A percentile compares a stretch with the other conserved stretches of the same genome.
These are phyloP conservation scores for Penicillium sclerotiorum DNA, from an alignment of 2,329 filamentous ascomycete genomes.

Conservation along the genomic window DNA sequence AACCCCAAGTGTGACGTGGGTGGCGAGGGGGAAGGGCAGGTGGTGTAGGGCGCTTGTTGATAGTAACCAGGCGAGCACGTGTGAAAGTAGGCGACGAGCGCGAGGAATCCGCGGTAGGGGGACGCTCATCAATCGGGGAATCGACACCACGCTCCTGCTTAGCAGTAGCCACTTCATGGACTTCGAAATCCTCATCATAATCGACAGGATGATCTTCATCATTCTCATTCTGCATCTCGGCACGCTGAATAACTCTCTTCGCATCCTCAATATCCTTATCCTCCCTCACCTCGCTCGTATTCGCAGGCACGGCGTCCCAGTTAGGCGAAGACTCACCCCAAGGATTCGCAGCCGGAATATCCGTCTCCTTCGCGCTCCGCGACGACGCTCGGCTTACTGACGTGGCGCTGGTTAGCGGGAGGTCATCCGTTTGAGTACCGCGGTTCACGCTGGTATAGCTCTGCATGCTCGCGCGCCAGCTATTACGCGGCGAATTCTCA, in stretches of 20 bases:
- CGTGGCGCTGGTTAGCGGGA: slow-evolving; percentile 29
- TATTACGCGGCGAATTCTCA: slow-evolving; percentile 64
- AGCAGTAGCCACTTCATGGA: slow-evolving; percentile 52
- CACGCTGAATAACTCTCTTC: slow-evolving; percentile 13
- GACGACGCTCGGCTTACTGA: slow-evolving; percentile 40
- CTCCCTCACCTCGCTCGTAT: slow-evolving; percentile 15
- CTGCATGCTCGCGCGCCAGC: slow-evolving; percentile 71
- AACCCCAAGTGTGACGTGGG: slow-evolving; percentile 48
- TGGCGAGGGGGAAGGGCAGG: slow-evolving; percentile 79
- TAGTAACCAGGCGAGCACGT: slow-evolving; percentile 79
- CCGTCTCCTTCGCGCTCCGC: slow-evolving; percentile 32
- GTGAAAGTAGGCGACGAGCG: slow-evolving; percentile 69
- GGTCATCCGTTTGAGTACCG: slow-evolving; percentile 69
- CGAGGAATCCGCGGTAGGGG: slow-evolving; percentile 58
- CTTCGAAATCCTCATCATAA: slow-evolving; percentile 35
- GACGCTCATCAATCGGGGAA: slow-evolving; percentile 40
- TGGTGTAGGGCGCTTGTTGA: slow-evolving; percentile 71
- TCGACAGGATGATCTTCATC: slow-evolving; percentile 16
- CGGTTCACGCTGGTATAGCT: slow-evolving; percentile 62
- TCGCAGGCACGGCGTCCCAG: slow-evolving; percentile 30
- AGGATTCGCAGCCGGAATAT: slow-evolving; percentile 15
- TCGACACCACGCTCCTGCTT: slow-evolving; percentile 45
- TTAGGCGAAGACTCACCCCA: slow-evolving; percentile 30
- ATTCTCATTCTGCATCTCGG: slow-evolving; percentile 8
- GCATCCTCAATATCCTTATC: slow-evolving; percentile 14